phyloP scores from a whole-genome alignment of 345 rosid species.

The Rhizophora mangle region DNA sequence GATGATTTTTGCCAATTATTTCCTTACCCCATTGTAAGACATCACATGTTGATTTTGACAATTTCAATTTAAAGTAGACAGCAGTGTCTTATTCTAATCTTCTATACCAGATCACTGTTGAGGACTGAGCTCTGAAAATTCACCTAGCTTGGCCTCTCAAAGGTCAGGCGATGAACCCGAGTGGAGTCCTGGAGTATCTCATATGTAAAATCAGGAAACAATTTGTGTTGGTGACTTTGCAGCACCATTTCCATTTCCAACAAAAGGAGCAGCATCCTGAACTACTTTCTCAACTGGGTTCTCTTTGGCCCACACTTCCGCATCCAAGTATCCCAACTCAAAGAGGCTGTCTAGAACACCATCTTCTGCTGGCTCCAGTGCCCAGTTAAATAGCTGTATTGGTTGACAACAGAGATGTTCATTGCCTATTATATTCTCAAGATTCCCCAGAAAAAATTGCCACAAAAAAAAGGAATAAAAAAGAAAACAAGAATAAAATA shows the following conservation, averaged over 20 bases:
- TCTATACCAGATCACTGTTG: no score
- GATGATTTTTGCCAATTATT: no score
- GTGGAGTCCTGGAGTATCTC: no score
- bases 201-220: no score
- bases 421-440: neutral
- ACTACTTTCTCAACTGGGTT: conserved; percentile 61
- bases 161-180: no score
- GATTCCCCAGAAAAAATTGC: neutral
- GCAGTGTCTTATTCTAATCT: no score
- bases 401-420: conserved; percentile 8
- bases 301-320: conserved; percentile 67
- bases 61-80: no score
- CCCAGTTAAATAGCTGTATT: conserved; percentile 82
- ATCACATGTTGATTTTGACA: no score
- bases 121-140: no score
- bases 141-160: no score
- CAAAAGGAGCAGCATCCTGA: conserved; percentile 26
- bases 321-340: conserved; percentile 76
- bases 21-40: no score
- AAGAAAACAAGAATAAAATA: neutral
- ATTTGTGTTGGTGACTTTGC: neutral
- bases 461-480: no score
- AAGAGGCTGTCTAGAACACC: conserved; percentile 63
- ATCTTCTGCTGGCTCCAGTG: conserved; percentile 88
- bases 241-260: conserved; percentile 20